phyloP scores from a whole-genome alignment of 805 yeast genomes.

The Myxozyma neotropica region DNA sequence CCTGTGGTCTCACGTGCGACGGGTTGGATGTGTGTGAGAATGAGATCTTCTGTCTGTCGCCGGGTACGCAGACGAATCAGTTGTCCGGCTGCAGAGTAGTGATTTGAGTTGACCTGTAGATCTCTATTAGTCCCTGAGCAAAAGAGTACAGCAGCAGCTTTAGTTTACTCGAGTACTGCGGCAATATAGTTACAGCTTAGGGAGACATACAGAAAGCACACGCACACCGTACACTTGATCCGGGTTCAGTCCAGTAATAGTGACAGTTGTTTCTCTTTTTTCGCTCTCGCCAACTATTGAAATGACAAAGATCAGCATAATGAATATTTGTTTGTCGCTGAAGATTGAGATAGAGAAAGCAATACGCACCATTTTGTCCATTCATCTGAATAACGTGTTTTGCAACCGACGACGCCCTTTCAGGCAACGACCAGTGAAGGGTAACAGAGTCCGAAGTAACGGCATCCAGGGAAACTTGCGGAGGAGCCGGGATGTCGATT shows the following conservation, averaged over 20 bases:
- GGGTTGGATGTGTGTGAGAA: constrained; percentile 35
- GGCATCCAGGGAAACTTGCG: constrained; percentile 41
- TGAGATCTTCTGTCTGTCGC: constrained; percentile 35
- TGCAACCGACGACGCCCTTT: constrained; percentile 37
- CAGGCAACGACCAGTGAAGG: constrained; percentile 44
- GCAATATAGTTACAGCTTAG: too few species aligned
- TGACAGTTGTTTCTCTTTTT: constrained; percentile 41
- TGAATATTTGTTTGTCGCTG: too few species aligned
- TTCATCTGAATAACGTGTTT: constrained; percentile 43
- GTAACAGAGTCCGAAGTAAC: constrained; percentile 39
- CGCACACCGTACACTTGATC: constrained; percentile 41
- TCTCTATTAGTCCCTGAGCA: not conserved
- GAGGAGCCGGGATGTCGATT: constrained; percentile 44
- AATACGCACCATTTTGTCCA: constrained; percentile 38
- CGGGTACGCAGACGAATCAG: constrained; percentile 39
- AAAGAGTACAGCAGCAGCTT: not conserved
- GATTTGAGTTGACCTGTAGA: constrained; percentile 30
- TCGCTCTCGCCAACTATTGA: constrained; percentile 40
- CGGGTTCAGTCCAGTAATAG: constrained; percentile 42
- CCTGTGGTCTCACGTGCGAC: constrained; percentile 13
- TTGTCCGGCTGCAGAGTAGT: constrained; percentile 34
- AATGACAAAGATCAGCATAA: not conserved
- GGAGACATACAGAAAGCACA: constrained; percentile 40
- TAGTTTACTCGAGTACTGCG: too few species aligned
- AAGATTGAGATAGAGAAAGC: too few species aligned